Conservation (phyloP, 108 stramenopile genomes). For the Skeletonema costatum region DNA sequence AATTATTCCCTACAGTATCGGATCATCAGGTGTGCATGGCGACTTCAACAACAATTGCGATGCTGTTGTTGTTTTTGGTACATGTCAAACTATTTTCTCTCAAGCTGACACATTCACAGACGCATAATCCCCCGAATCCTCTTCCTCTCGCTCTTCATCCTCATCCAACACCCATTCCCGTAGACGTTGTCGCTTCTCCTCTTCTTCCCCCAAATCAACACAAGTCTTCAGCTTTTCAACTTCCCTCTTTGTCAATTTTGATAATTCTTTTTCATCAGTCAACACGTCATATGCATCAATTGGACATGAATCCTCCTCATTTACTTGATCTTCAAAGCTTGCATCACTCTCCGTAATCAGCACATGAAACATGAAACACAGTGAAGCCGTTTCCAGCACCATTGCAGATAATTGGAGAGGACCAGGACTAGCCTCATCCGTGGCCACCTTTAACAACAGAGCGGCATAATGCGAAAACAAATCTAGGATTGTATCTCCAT, state of each 20-base stretch:
- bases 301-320: neutral
- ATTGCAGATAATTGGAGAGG: neutral
- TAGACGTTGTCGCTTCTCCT: neutral
- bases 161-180: neutral
- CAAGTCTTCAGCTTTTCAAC: neutral
- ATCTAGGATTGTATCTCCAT: slow-evolving; percentile 28
- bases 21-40: too few relatives aligned
- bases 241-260: neutral
- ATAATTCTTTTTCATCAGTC: neutral
- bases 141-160: neutral
- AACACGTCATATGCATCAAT: neutral
- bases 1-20: too few relatives aligned
- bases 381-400: neutral
- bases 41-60: too few relatives aligned
- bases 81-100: neutral
- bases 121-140: neutral
- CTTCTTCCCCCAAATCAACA: neutral
- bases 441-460: neutral
- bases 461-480: neutral
- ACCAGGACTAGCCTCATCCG: neutral
- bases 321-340: neutral
- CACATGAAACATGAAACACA: neutral
- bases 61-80: neutral
- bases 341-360: neutral
- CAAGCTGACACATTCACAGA: neutral